Percentiles rank a stretch among this genome's conserved stretches.
These are phyloP conservation scores for Vitis rotundifolia DNA, from an alignment of 164 flowering plant genomes.

Conservation along the genomic window DNA sequence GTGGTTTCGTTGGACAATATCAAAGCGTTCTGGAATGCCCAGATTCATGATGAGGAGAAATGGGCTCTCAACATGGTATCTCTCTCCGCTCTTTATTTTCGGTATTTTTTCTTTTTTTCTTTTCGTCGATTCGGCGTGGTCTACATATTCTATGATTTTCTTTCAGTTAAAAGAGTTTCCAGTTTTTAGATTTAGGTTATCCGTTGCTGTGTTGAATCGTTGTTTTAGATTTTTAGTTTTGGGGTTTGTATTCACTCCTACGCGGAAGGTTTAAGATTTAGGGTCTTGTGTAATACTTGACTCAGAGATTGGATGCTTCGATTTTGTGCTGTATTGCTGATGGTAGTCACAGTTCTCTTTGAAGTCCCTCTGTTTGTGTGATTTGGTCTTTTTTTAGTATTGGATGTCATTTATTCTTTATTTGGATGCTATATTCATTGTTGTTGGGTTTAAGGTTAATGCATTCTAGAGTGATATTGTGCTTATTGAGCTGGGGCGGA, in stretches of 20 bases:
- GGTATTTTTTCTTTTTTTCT: no score
- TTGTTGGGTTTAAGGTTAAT: no score
- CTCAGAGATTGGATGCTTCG: background rate
- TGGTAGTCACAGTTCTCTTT: no score
- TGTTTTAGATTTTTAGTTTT: no score
- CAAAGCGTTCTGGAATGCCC: conserved; percentile 57
- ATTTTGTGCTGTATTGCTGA: background rate
- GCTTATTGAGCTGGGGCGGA: no score
- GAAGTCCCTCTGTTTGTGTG: background rate
- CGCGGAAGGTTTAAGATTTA: background rate
- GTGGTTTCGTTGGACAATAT: conserved; percentile 45
- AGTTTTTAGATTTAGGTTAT: background rate
- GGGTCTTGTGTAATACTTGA: background rate
- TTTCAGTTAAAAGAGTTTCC: background rate
- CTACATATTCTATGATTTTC: background rate
- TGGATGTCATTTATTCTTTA: no score
- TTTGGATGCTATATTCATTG: no score
- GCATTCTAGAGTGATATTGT: no score
- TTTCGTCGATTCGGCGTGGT: no score
- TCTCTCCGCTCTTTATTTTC: background rate
- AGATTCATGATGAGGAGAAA: conserved; percentile 62
- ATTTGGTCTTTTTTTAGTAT: background rate
- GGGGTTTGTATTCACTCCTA: no score
- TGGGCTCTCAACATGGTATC: conserved; percentile 67
- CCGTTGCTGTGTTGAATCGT: no score